Evolutionary conservation across 257 asterid genomes (phyloP), one percentile per base, ranked within the genome.

Genomic region (Hygrophila difformis): DNA sequence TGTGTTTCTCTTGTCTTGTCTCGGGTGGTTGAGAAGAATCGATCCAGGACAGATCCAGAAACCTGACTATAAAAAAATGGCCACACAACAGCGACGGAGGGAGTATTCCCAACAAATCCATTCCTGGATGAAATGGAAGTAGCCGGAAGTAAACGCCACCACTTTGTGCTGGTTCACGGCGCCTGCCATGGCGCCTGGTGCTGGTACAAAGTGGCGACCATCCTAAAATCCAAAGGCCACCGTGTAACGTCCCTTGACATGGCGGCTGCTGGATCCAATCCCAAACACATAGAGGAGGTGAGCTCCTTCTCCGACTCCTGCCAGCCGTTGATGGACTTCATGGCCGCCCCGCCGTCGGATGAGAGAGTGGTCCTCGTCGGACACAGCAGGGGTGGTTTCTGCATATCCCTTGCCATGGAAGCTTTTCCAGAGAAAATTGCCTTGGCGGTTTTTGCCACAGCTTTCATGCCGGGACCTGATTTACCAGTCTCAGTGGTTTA

Each of bases 181-280:
- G 74, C 72, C 3, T 60, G 76, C 43, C 81, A 70, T 11, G 81
- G 81, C 0, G 79, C 76, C 1, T 73, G 86, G 79, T 70, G 74
- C 58, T 70, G 81, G 81, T 70, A 67, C 59, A 73, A 53, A 49
- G 65, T 70, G 55, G 68, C 35, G 19, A 18, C 73, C 8, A 39
- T 24, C 29, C 29, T 2, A 24, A 3, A 24, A 24, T 24, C 29
- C 3, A 7, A 35, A 12, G 73, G 78, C 23, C 74, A 63, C 49
- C 68, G 50, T 4, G 78, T 69, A 2, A 72, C 73, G 0, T 71
- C 59, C 44, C 59, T 72, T 4, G 84, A 76, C 70, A 68, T 76
- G 84, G 70, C 75, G 2, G 64, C 75, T 3, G 56, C 70, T 5
- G 81, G 78, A 18, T 34, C 53, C 46, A 4, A 70, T 29, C 73